Evolutionary conservation across 2,329 filamentous ascomycete species (phyloP), one percentile per base, ranked within the genome.

Genomic region (Cercospora citrullina): DNA sequence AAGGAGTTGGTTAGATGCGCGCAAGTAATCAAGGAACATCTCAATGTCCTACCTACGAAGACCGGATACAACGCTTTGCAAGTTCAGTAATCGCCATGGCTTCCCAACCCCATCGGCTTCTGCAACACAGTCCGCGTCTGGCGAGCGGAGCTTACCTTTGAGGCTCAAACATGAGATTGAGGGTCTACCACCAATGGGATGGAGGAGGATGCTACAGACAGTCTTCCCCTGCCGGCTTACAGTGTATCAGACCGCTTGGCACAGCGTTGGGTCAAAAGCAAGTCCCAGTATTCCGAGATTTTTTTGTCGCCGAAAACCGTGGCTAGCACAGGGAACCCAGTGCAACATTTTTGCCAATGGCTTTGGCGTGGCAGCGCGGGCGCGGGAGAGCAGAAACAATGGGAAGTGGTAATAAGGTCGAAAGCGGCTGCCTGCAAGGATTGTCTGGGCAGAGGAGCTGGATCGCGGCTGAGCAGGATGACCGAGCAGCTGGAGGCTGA

Each of bases 361-460:
- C 18, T 45, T 12, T 23, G 42, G 18, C 3, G 42, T 23, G n/a
- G 10, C 42, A 18, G 10, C 42, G 42, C 12, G 42, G 18, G 4
- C n/a, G 42, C 12, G 42, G 18, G 42, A 48, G 42, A 18, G 42
- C 18, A 48, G 42, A 8, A 48, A 48, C n/a, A 48, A 48, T 18
- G 42, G 8, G 42, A 48, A 48, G 42, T 48, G 18, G 42, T n/a
- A n/a, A n/a, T n/a, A 23, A 18, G 58, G 30, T 58, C 30, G 62
- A 64, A 64, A 58, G 62, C 51, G 51, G 62, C 31, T 58, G 62
- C 62, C 51, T 64, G 48, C 45, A 53, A 42, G 30, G 21, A 28
- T 26, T 45, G 0, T n/a, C 51, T 14, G 31, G 36, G 30, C 14
- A 21, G 14, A 30, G 51, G 36, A 39, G 36, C 36, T 39, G 16